phyloP scores from a whole-genome alignment of 371 early-diverging fungal species.

The Paraphysoderma sedebokerense region DNA sequence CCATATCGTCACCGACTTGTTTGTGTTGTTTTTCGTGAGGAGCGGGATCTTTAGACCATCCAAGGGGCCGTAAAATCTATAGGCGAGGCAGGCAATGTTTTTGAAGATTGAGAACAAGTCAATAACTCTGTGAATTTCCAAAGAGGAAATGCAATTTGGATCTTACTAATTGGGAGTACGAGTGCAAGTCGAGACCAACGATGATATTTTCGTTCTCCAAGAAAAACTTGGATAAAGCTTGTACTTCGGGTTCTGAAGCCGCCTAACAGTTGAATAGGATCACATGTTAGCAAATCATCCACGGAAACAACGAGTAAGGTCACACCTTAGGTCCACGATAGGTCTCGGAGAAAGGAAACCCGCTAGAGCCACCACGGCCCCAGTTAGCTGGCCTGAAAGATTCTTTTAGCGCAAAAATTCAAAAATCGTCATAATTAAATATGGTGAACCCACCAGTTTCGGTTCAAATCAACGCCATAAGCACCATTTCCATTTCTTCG shows the following conservation, averaged over 20 bases:
- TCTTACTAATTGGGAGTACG: too few species aligned
- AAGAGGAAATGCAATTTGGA: too few species aligned
- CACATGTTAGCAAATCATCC: neutral
- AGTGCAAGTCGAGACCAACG: slow-evolving; percentile 39
- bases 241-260: slow-evolving; percentile 33
- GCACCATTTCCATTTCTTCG: neutral
- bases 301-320: neutral
- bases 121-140: too few species aligned
- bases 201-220: slow-evolving; percentile 20
- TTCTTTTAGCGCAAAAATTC: too few species aligned
- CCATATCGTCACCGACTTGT: slow-evolving; percentile 12
- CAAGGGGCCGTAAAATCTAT: slow-evolving; percentile 24
- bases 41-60: slow-evolving; percentile 17
- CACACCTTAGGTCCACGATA: slow-evolving; percentile 30
- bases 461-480: slow-evolving; percentile 4
- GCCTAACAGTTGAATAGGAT: too few species aligned
- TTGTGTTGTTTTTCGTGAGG: slow-evolving; percentile 13
- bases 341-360: slow-evolving; percentile 23
- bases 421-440: slow-evolving; percentile 24
- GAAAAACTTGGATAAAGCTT: slow-evolving; percentile 26
- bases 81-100: too few species aligned
- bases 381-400: slow-evolving; percentile 34
- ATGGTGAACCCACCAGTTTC: neutral
- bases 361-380: slow-evolving; percentile 31
- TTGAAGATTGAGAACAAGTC: too few species aligned